These are phyloP conservation scores for Potentilla sterilis DNA, from an alignment of 306 rosid genomes.

Conservation along the genomic window DNA sequence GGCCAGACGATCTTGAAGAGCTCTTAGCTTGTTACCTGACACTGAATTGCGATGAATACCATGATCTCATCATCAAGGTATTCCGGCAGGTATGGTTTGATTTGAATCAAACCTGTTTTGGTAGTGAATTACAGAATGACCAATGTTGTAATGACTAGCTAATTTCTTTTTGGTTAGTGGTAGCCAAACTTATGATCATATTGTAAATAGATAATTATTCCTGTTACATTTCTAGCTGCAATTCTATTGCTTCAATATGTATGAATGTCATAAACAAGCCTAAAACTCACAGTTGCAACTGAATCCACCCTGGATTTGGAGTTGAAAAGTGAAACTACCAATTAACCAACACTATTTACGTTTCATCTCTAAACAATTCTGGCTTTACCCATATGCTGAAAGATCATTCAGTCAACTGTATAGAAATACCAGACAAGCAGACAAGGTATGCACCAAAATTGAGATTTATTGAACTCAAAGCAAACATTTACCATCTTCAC, in stretches of 20 bases:
- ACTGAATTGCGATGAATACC: slow-evolving; percentile 79
- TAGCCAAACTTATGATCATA: slow-evolving; percentile 7
- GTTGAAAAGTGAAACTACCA: neutral
- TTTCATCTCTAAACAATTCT: neutral
- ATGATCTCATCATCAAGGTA: slow-evolving; percentile 79
- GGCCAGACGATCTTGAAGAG: slow-evolving; percentile 75
- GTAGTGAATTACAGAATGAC: slow-evolving; percentile 32
- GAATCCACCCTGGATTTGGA: neutral
- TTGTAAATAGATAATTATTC: neutral
- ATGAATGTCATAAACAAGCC: neutral
- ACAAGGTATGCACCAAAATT: neutral
- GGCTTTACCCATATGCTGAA: neutral
- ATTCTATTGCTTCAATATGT: slow-evolving; percentile 1
- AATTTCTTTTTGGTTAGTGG: slow-evolving; percentile 17
- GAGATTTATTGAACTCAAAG: neutral
- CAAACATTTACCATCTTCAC: neutral
- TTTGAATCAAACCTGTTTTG: slow-evolving; percentile 43
- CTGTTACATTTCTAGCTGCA: slow-evolving; percentile 1
- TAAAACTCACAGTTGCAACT: neutral
- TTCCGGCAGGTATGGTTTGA: slow-evolving; percentile 90
- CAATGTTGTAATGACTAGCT: slow-evolving; percentile 28
- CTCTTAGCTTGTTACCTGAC: slow-evolving; percentile 83
- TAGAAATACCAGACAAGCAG: neutral
- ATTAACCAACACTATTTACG: neutral
- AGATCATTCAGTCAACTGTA: neutral